Evolutionary conservation across 1,139 yeast species (phyloP), one percentile per base, ranked within the genome.

Genomic region (Kazachstania sp.): DNA sequence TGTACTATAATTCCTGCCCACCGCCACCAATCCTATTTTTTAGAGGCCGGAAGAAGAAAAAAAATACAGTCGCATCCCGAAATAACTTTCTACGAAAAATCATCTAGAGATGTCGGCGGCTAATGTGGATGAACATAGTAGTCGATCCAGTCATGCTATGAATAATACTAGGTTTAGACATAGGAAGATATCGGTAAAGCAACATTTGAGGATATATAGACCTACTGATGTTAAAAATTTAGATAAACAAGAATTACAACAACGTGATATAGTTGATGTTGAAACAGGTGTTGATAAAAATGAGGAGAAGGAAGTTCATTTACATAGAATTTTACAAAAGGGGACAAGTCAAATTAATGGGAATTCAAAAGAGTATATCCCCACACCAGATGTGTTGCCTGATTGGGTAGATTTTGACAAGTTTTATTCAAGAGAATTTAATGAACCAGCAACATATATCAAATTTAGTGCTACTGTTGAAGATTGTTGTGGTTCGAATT

Each of bases 281-380:
- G 99, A 92, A 60, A 92, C 98, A 6, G 99, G 99, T 67, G 98
- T 92, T 44, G 99, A 92, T 64, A 92, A 94, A 65, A 88, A 87
- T 57, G 99, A 92, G 67, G 98, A 92, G 67, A 95, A 87, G 63
- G 98, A 92, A 67, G 95, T 86, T 45, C 98, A 92, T 76, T 74
- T 92, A 54, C 95, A 90, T 65, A 90, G 86, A 53, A 97, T 92
- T 40, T 54, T 69, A 49, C 65, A 64, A 50, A 62, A 59, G 45
- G 63, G 66, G 8, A 44, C 47, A 23, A 66, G 65, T 19, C 61
- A 63, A 30, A 54, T 62, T 9, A 59, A 59, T 39, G 48, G 49
- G 15, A 72, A 77, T 50, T 75, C 77, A 45, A 79, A 80, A 49
- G 83, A 86, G 26, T 92, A 85, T 64, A 94, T 92, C 58, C 99